Base-by-base conservation (phyloP, 805 yeast species). In the Barnettozyma wickerhamii region DNA sequence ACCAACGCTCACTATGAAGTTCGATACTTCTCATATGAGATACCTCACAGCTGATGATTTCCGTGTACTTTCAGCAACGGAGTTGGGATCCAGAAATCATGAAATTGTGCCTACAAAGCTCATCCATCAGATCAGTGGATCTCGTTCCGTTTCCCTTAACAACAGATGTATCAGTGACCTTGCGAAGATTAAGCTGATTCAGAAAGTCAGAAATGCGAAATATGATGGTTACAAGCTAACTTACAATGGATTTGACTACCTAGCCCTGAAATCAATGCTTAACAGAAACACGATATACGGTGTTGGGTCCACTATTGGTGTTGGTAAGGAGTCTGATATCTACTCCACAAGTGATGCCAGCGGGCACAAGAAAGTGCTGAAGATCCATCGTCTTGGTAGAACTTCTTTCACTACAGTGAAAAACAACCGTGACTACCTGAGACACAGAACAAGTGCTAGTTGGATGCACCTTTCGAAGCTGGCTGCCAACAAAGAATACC, bases 271-370 rank as follows among this genome's bases (percentile, higher is more conserved):
- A 61, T 74, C 95, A 7, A 77, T 93, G 79, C 69, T 84, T 48
- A 84, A 81, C 55, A 72, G 88, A 50, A 78, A 81, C 31, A 72
- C 87, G 0, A 58, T 93, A 9, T 81, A 81, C 53, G 82, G 91
- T 2, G 75, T 91, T 13, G 97, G 96, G 14, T 72, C 81, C 34
- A 85, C 84, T 9, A 89, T 91, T 51, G 99, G 98, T 45, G 96
- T 93, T 38, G 99, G 99, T 54, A 93, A 93, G 59, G 99, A 93
- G 63, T 89, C 97, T 3, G 99, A 93, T 66, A 90, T 93, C 55
- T 88, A 84, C 61, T 74, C 90, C 10, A 90, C 85, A 1, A 79
- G 82, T 42, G 90, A 84, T 54, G 66, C 72, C 10, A 57, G 73
- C 17, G 93, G 91, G 1, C 53, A 58, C n/a, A 75, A 77, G 39